These are phyloP conservation scores for Pichia sp. DNA, from an alignment of 1,139 yeast genomes.

Conservation along the genomic window DNA sequence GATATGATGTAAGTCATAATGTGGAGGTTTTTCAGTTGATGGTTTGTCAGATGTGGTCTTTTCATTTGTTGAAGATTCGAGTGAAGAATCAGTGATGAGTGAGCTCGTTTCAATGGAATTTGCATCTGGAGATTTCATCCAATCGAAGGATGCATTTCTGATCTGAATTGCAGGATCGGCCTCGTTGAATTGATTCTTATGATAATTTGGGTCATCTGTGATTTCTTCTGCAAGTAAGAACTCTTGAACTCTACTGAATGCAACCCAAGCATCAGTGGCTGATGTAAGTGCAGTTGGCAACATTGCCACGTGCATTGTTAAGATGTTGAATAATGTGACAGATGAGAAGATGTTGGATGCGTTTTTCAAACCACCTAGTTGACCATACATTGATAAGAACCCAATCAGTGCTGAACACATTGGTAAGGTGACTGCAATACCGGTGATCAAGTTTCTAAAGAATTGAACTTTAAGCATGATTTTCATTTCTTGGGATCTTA, in stretches of 20 bases:
- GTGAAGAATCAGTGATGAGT: too few relatives aligned
- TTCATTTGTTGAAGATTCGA: constrained; percentile 5
- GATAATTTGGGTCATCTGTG: constrained; percentile 26
- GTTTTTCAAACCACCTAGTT: constrained; percentile 21
- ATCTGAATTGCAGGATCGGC: constrained; percentile 44
- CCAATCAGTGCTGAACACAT: constrained; percentile 49
- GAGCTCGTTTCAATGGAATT: constrained; percentile 12
- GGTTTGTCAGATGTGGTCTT: not conserved
- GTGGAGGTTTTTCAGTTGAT: not conserved
- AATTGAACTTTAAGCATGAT: constrained; percentile 45
- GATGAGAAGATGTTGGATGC: constrained; percentile 51
- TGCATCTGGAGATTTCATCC: constrained; percentile 42
- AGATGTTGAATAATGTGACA: constrained; percentile 49
- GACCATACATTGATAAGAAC: constrained; percentile 46
- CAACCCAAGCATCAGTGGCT: constrained; percentile 54
- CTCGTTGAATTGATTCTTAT: constrained; percentile 6
- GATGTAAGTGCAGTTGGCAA: constrained; percentile 54
- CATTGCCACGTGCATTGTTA: constrained; percentile 51
- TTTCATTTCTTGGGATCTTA: constrained; percentile 44
- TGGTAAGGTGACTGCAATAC: constrained; percentile 46
- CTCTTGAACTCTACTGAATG: constrained; percentile 46
- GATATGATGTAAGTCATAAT: constrained; percentile 45
- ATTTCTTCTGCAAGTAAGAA: constrained; percentile 43
- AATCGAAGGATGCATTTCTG: constrained; percentile 56
- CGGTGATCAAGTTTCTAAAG: constrained; percentile 43